A percentile compares a stretch with the other conserved stretches of the same genome.
Evolutionary conservation across 2,329 filamentous ascomycete species (phyloP).

Genomic region (Aspergillus neoniger): DNA sequence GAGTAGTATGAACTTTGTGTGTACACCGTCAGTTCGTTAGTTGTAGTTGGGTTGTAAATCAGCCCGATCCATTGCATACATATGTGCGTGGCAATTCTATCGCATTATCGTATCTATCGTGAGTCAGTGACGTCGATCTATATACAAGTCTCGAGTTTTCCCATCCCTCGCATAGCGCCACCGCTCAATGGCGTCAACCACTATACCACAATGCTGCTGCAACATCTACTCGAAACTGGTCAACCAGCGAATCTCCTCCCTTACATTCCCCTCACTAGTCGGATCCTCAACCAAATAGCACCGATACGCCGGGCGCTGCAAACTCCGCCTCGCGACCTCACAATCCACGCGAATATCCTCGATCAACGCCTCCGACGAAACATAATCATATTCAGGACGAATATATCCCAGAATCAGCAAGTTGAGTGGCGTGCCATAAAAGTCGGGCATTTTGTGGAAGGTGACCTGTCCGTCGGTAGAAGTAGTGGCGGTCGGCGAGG

Average conservation of each 20-base stretch:
- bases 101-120: not conserved
- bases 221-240: constrained; percentile 25
- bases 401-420: constrained; percentile 84
- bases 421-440: constrained; percentile 80
- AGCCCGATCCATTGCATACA: not conserved
- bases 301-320: constrained; percentile 65
- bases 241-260: constrained; percentile 38
- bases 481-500: constrained; percentile 36
- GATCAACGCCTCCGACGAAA: constrained; percentile 76
- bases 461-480: constrained; percentile 27
- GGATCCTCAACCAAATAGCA: constrained; percentile 42
- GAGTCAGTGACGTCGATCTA: constrained; percentile 1
- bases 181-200: not conserved
- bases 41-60: not conserved
- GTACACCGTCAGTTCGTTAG: too few relatives aligned
- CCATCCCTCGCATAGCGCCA: not conserved
- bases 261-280: constrained; percentile 33
- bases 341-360: constrained; percentile 89
- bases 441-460: constrained; percentile 62
- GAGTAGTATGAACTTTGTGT: too few relatives aligned
- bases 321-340: constrained; percentile 72
- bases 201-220: not conserved
- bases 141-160: not conserved
- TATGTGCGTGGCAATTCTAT: not conserved
- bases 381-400: constrained; percentile 85